These are phyloP conservation scores for Geotrichum candidum DNA, from an alignment of 1,139 yeast species.

Conservation along the genomic window DNA sequence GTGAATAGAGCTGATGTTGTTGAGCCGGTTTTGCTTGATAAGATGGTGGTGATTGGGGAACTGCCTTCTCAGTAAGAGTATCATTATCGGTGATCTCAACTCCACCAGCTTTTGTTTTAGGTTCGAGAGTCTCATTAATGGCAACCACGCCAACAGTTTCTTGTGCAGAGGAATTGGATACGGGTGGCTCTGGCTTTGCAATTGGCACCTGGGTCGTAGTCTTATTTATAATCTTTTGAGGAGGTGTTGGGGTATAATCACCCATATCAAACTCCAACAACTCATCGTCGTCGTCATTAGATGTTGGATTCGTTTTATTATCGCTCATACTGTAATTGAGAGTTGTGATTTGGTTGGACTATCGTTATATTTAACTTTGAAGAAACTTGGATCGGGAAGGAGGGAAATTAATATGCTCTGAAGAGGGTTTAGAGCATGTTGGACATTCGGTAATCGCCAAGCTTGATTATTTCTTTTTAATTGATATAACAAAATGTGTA, in stretches of 20 bases:
- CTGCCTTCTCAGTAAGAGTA: background rate
- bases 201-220: background rate
- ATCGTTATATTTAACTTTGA: background rate
- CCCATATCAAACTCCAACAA: conserved; percentile 17
- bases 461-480: background rate
- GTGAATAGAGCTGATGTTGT: background rate
- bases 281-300: conserved; percentile 15
- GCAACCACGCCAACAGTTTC: background rate
- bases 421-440: background rate
- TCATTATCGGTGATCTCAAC: background rate
- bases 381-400: background rate
- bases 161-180: background rate
- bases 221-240: background rate
- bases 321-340: background rate
- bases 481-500: background rate
- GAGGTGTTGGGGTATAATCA: conserved; percentile 2
- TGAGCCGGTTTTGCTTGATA: background rate
- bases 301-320: background rate
- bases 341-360: background rate
- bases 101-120: background rate
- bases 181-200: background rate
- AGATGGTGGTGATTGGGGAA: background rate
- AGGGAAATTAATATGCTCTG: background rate
- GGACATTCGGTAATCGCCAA: background rate
- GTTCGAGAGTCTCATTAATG: background rate